Evolutionary conservation across 2,329 filamentous ascomycete genomes (phyloP).

Genomic region (Aspergillus glaucus): DNA sequence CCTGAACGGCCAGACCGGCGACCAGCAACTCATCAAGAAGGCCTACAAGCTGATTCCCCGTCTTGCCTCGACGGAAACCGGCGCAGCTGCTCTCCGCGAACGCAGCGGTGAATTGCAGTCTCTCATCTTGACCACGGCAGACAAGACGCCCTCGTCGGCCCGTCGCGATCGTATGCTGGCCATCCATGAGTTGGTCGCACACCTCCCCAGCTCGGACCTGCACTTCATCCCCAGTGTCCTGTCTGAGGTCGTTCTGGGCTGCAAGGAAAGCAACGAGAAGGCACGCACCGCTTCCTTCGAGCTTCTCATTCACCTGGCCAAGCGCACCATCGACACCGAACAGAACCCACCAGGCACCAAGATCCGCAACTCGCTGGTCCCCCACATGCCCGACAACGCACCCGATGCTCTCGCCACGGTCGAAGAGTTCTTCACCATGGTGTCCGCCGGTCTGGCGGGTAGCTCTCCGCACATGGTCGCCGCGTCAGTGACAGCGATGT

Average conservation of each 20-base stretch:
- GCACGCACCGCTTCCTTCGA: slow-evolving; percentile 86
- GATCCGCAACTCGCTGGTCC: slow-evolving; percentile 80
- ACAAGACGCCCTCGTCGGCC: slow-evolving; percentile 80
- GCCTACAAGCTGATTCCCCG: slow-evolving; percentile 96
- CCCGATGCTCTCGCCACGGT: slow-evolving; percentile 71
- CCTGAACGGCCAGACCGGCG: slow-evolving; percentile 59
- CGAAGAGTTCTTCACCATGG: slow-evolving; percentile 97
- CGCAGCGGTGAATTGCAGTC: slow-evolving; percentile 72
- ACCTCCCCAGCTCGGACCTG: slow-evolving; percentile 68
- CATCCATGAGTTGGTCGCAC: slow-evolving; percentile 71
- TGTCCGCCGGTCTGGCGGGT: slow-evolving; percentile 87
- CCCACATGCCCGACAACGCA: slow-evolving; percentile 77
- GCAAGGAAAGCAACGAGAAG: slow-evolving; percentile 96
- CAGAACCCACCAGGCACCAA: slow-evolving; percentile 54
- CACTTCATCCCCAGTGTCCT: slow-evolving; percentile 91
- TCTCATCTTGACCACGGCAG: slow-evolving; percentile 70
- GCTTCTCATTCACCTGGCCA: slow-evolving; percentile 79
- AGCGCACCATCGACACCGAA: slow-evolving; percentile 66
- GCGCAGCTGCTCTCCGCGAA: slow-evolving; percentile 67
- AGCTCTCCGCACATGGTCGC: slow-evolving; percentile 96
- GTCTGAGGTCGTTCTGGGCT: slow-evolving; percentile 90
- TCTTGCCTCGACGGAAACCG: slow-evolving; percentile 72
- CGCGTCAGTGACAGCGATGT: slow-evolving; percentile 90
- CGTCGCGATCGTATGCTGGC: slow-evolving; percentile 80
- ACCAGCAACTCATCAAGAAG: slow-evolving; percentile 96